phyloP scores from a whole-genome alignment of 129 eudicot genomes.

The Helianthus tuberosus region DNA sequence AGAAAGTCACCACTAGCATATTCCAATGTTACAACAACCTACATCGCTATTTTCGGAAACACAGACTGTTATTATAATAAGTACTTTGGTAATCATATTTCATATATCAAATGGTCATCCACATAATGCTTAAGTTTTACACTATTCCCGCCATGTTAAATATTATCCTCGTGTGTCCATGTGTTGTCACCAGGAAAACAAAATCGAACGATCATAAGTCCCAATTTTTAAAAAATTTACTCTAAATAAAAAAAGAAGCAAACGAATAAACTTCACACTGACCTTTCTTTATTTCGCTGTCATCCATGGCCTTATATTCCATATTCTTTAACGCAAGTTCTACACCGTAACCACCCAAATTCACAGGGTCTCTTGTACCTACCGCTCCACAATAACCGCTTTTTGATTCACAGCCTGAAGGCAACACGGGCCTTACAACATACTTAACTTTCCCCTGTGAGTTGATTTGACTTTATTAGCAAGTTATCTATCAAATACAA shows the following conservation, averaged over 20 bases:
- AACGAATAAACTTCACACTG: constrained; percentile 15
- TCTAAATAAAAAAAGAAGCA: background rate
- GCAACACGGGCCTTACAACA: constrained; percentile 86
- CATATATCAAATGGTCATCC: background rate
- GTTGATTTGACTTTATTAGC: constrained; percentile 15
- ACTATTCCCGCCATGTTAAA: background rate
- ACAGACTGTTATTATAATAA: background rate
- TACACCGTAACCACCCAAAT: constrained; percentile 96
- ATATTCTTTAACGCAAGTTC: constrained; percentile 99
- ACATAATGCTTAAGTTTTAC: background rate
- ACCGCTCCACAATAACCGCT: constrained; percentile 71
- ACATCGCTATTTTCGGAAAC: background rate
- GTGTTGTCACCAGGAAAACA: background rate
- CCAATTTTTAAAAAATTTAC: background rate
- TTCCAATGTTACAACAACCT: constrained; percentile 3
- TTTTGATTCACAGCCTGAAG: constrained; percentile 84
- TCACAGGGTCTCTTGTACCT: constrained; percentile 72
- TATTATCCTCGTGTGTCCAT: background rate
- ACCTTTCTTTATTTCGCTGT: constrained; percentile 87
- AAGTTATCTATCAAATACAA: constrained; percentile 16
- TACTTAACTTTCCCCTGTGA: constrained; percentile 83
- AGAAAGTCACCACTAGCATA: background rate
- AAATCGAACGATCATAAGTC: background rate
- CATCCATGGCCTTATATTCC: constrained; percentile 99
- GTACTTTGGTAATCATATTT: background rate